Evolutionary conservation across 805 yeast genomes (phyloP).

Genomic region (Suhomyces pyralidae): DNA sequence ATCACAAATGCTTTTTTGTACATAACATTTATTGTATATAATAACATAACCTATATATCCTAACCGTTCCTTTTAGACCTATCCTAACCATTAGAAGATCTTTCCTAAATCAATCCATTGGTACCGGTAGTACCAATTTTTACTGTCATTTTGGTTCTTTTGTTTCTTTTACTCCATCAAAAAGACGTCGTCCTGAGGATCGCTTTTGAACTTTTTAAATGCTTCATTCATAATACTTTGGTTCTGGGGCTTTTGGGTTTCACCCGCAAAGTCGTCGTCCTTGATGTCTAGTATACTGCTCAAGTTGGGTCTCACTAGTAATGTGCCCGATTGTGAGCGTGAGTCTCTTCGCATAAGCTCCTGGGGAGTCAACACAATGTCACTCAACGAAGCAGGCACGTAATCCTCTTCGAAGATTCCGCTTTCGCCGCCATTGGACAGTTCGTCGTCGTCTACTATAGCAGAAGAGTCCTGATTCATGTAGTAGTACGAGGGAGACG

Average conservation of each 20-base stretch:
- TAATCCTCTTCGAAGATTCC: constrained; percentile 63
- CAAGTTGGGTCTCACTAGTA: constrained; percentile 33
- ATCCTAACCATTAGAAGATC: not conserved
- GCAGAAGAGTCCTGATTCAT: constrained; percentile 16
- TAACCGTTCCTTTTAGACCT: not conserved
- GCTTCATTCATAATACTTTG: constrained; percentile 8
- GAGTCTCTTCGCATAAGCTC: constrained; percentile 70
- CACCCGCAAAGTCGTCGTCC: not conserved
- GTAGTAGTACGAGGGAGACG: constrained; percentile 11
- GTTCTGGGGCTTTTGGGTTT: constrained; percentile 1
- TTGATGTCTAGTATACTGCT: constrained; percentile 9
- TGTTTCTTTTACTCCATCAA: constrained; percentile 31
- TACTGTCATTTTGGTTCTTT: not conserved
- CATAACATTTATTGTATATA: not conserved
- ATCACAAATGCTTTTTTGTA: too few species aligned
- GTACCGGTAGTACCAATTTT: not conserved
- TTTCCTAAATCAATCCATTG: not conserved
- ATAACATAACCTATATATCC: not conserved
- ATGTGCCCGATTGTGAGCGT: constrained; percentile 47
- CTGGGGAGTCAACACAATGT: constrained; percentile 71
- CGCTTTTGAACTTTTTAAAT: constrained; percentile 6
- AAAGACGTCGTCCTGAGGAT: constrained; percentile 32
- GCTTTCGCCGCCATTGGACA: constrained; percentile 15
- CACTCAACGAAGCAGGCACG: constrained; percentile 79
- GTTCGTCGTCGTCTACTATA: constrained; percentile 36